Base-by-base conservation (phyloP, 768 basidiomycete genomes). In the Leccinellum rugosiceps region DNA sequence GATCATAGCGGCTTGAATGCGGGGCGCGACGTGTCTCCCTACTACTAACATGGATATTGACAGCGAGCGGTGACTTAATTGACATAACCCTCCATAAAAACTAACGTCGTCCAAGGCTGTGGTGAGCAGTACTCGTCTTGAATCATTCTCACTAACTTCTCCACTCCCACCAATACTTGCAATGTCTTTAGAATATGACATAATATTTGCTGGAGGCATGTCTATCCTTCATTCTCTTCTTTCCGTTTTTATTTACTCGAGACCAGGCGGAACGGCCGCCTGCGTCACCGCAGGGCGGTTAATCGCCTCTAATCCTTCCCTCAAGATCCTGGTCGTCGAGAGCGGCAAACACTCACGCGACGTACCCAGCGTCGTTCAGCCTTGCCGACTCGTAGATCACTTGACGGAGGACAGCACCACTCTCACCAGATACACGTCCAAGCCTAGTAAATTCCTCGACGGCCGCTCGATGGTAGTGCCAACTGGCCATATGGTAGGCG, bases 401-500 rank as follows among this genome's bases (percentile, higher is more conserved):
- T 19, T 45, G 0, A 56, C 64, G 0, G 72, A 74, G 3, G 70
- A 63, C 4, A 73, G 72, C 38, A 75, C 74, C 26, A 79, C 79
- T 0, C 72, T 86, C 55, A 76, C 76, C 2, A 73, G 74, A 56
- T 74, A 85, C 56, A 49, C 52, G 6, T 64, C 59, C 9, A 70
- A 71, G 23, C 75, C 77, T 4, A 80, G 79, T 60, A 69, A 73
- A 0, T 80, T 75, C 52, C 68, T 78, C 30, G 68, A 73, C 5
- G 80, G 78, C 4, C 83, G 86, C 5, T 62, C 72, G 4, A 60
- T 72, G 5, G 48, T 81, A 38, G 75, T 84, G 3, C 74, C 77
- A 0, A 66, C 72, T 28, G 85, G 81, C 0, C 75, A 80, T 51
- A 79, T 77, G 41, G 63, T 88, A 6, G 85, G 87, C 6, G 87